Conservation (phyloP, 805 yeast species). For the Wickerhamiella australiensis region DNA sequence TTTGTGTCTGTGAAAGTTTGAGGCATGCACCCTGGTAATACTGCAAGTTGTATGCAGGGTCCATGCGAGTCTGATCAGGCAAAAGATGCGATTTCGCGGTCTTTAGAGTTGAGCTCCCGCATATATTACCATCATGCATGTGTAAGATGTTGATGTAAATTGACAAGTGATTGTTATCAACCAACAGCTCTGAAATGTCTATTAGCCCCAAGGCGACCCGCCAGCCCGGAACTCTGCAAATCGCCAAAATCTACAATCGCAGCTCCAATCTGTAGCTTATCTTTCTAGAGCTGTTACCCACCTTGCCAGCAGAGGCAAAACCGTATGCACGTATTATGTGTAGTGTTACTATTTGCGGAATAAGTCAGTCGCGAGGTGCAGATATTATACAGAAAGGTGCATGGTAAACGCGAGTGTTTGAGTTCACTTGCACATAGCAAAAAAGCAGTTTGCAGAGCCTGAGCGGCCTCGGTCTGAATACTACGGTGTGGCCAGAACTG, state of each 20-base stretch:
- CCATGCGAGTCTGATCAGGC: background rate
- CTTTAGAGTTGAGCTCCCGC: background rate
- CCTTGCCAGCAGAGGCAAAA: too few species aligned
- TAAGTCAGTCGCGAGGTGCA: background rate
- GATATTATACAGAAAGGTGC: background rate
- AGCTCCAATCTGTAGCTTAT: background rate
- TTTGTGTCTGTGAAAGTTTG: too few species aligned
- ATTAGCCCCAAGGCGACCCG: too few species aligned
- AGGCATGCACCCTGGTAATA: background rate
- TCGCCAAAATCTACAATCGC: too few species aligned
- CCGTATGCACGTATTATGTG: background rate
- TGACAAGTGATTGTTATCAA: too few species aligned
- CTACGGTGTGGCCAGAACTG: too few species aligned
- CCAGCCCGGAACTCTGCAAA: too few species aligned
- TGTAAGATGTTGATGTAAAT: too few species aligned
- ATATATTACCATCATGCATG: background rate
- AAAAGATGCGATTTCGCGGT: background rate
- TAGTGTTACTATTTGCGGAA: background rate
- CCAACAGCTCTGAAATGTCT: too few species aligned
- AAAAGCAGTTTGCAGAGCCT: too few species aligned
- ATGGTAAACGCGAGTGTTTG: background rate
- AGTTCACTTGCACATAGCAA: background rate
- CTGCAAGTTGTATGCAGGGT: background rate
- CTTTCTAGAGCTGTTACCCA: too few species aligned
- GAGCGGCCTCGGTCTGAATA: background rate